A percentile compares a stretch with the other conserved stretches of the same genome.
These are phyloP conservation scores for Pestalotiopsis sp. DNA, from an alignment of 2,329 filamentous ascomycete genomes.

Conservation along the genomic window DNA sequence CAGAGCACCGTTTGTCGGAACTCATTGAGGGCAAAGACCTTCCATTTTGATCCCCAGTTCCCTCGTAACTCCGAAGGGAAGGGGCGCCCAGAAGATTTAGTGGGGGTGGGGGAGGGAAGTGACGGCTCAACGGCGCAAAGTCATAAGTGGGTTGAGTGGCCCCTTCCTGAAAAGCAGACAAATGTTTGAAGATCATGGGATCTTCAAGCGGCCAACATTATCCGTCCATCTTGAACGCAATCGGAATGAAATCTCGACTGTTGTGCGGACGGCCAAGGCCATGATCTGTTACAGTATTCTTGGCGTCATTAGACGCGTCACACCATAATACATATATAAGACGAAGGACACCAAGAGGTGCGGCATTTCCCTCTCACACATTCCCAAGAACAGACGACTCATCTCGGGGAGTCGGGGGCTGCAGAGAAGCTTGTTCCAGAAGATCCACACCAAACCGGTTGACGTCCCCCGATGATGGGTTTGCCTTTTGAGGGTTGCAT, in stretches of 20 bases:
- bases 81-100: neutral
- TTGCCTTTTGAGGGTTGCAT: neutral
- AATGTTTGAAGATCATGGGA: neutral
- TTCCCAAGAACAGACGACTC: neutral
- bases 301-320: neutral
- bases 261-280: neutral
- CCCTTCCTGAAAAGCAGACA: neutral
- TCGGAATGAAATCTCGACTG: neutral
- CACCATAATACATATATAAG: neutral
- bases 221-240: neutral
- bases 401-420: neutral
- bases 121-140: neutral
- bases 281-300: neutral
- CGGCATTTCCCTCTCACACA: neutral
- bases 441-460: neutral
- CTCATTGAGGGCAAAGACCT: neutral
- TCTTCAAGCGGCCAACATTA: neutral
- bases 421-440: neutral
- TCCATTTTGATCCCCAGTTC: neutral
- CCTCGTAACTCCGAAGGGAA: neutral
- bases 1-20: neutral
- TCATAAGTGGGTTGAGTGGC: neutral
- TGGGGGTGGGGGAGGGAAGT: neutral
- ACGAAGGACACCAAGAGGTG: neutral
- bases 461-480: neutral